Percentiles rank a stretch among this genome's conserved stretches.
Conservation (phyloP, 345 rosid species). For the Populus tremula region DNA sequence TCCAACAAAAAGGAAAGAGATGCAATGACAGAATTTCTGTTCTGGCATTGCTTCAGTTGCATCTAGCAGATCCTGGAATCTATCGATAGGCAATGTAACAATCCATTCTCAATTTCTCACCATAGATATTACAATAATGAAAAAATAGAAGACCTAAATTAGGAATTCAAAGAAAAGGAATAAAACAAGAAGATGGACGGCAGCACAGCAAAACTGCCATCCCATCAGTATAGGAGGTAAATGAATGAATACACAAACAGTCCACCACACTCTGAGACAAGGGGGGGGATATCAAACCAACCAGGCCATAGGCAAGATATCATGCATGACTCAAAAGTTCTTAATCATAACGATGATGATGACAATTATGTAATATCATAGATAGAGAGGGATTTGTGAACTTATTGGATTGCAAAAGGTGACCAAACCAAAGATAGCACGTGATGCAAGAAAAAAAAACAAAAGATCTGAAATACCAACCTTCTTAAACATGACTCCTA, state of each 20-base stretch:
- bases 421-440: background rate
- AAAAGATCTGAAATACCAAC: constrained; percentile 37
- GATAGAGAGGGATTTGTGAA: background rate
- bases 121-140: too few species aligned
- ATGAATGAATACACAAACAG: background rate
- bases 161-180: background rate
- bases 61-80: background rate
- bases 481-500: constrained; percentile 94
- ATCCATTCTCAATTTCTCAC: background rate
- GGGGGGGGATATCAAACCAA: background rate
- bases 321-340: background rate
- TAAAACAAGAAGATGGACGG: background rate
- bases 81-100: background rate
- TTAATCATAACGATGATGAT: background rate
- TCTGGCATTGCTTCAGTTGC: background rate
- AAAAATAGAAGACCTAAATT: too few species aligned
- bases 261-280: background rate
- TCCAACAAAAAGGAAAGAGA: background rate
- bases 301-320: background rate
- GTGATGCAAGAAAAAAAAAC: background rate
- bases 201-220: background rate
- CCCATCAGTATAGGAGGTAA: background rate
- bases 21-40: background rate
- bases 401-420: background rate
- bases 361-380: background rate